Evolutionary conservation across 371 early-diverging fungal species (phyloP), one percentile per base, ranked within the genome.

Genomic region (Mucor mucedo): DNA sequence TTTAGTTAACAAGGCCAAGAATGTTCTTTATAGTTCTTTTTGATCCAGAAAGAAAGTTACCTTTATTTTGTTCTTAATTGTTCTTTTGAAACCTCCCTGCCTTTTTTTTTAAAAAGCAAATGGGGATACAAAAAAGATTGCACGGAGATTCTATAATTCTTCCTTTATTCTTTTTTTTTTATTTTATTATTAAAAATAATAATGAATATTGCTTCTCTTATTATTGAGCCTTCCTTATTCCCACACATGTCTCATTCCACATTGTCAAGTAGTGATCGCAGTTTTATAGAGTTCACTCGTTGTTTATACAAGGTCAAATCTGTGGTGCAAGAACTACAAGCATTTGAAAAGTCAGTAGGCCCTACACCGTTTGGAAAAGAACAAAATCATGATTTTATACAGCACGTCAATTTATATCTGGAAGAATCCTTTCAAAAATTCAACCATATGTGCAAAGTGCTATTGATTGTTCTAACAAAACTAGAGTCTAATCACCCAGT

Each of bases 231-330:
- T 58, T 58, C 50, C 14, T 47, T 41, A 2, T 49, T 58, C 32
- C 33, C 38, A 40, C 38, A 32, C 42, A 45, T 54, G 35, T 45
- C 40, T 28, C 27, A n/a, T 27, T 65, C 65, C 3, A 62, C 54
- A 29, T 30, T 65, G 39, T 65, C 70, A 29, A 58, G 48, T n/a
- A 65, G 45, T 39, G 71, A 71, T 47, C 67, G 60, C 11, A 67
- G 30, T 40, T 64, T 63, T 39, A 63, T 71, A 32, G 68, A 71
- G 32, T 71, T 71, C 41, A 61, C 64, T 27, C 67, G 67, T 3
- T 71, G 71, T 44, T 50, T 71, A 49, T 67, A 66, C 41, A 71
- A 64, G 57, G 61, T 60, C 14, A 71, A 71, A 49, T 55, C 57
- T 2, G 52, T 71, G 2, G 61, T 71, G 9, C 41, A 58, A 38